A percentile compares a stretch with the other conserved stretches of the same genome.
Conservation (phyloP, 2,329 filamentous ascomycete genomes). For the Cadophora malorum region DNA sequence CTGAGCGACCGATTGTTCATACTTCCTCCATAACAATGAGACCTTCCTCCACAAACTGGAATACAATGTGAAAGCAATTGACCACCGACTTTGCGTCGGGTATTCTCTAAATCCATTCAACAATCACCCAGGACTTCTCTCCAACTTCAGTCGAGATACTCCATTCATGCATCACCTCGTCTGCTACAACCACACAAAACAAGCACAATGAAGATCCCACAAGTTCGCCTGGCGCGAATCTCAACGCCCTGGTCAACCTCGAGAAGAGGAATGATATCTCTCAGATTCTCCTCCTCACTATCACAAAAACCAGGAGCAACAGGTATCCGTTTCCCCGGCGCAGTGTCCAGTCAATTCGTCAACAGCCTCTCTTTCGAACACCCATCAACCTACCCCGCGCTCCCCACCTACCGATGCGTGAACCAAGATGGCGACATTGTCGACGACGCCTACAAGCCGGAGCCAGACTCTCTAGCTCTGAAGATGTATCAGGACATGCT, state of each 20-base stretch:
- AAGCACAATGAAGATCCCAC: slow-evolving; percentile 26
- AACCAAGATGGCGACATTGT: slow-evolving; percentile 87
- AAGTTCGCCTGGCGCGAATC: slow-evolving; percentile 17
- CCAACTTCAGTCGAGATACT: background rate
- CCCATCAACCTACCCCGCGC: slow-evolving; percentile 73
- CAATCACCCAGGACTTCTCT: no score
- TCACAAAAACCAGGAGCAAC: slow-evolving; percentile 33
- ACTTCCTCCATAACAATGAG: slow-evolving; percentile 5
- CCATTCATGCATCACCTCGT: background rate
- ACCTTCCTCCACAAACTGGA: background rate
- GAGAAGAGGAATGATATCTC: background rate
- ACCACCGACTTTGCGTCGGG: slow-evolving; percentile 18
- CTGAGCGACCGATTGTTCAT: background rate
- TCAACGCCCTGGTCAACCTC: background rate
- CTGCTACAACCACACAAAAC: background rate
- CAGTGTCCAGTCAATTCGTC: slow-evolving; percentile 92
- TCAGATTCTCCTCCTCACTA: slow-evolving; percentile 24
- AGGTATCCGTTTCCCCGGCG: slow-evolving; percentile 75
- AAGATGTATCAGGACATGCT: slow-evolving; percentile 63
- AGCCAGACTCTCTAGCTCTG: slow-evolving; percentile 38
- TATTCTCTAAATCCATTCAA: background rate
- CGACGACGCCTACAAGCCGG: slow-evolving; percentile 71
- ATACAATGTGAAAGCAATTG: slow-evolving; percentile 17
- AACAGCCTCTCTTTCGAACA: slow-evolving; percentile 77
- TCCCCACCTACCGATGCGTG: slow-evolving; percentile 91